A percentile compares a stretch with the other conserved stretches of the same genome.
These are phyloP conservation scores for Epichloe amarillans DNA, from an alignment of 2,329 filamentous ascomycete species.

Conservation along the genomic window DNA sequence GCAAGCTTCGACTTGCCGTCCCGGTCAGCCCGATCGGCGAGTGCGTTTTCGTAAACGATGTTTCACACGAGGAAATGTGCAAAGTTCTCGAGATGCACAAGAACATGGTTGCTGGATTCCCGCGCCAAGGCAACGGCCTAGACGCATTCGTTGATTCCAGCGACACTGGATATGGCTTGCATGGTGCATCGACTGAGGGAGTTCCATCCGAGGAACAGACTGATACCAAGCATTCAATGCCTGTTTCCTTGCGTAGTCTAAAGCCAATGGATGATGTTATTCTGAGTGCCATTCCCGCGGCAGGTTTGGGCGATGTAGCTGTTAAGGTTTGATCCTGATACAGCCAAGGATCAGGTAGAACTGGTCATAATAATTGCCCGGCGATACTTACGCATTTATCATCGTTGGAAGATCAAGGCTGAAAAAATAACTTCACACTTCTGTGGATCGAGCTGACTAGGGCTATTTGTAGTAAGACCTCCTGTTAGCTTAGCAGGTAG, in stretches of 20 bases:
- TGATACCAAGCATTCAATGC: neutral
- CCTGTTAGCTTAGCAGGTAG: too few species aligned
- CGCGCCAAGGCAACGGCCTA: constrained; percentile 49
- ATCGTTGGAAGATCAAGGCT: too few species aligned
- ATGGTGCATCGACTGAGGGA: constrained; percentile 9
- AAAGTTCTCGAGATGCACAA: constrained; percentile 50
- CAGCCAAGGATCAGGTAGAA: too few species aligned
- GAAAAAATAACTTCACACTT: too few species aligned
- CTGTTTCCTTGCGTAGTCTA: neutral
- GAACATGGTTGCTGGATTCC: constrained; percentile 46
- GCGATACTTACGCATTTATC: too few species aligned
- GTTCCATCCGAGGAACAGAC: neutral
- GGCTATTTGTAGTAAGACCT: too few species aligned
- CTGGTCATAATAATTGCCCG: too few species aligned
- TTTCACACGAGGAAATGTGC: constrained; percentile 47
- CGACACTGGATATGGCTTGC: constrained; percentile 46
- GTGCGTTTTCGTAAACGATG: constrained; percentile 57
- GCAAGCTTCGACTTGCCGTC: constrained; percentile 53
- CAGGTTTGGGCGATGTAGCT: neutral
- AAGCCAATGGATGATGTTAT: neutral
- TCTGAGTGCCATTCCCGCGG: neutral
- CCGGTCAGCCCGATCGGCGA: constrained; percentile 49
- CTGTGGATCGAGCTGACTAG: too few species aligned
- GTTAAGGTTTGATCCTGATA: neutral
- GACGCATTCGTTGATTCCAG: constrained; percentile 57